Conservation (phyloP, 176 grass and related monocot genomes). For the Metroxylon sagu region DNA sequence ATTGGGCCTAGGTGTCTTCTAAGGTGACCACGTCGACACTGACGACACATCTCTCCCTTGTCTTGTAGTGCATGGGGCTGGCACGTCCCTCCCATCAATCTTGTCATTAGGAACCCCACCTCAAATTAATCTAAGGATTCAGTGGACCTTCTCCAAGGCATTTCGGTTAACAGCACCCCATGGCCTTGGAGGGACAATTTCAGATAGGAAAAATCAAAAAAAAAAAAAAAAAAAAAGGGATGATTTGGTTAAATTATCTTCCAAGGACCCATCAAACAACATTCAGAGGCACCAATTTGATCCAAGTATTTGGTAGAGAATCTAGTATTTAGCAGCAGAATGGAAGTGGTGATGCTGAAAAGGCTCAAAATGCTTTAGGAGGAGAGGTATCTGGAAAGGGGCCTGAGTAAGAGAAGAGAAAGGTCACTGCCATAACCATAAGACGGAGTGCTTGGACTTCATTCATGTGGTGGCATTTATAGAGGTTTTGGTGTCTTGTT, state of each 20-base stretch:
- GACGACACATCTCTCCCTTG: not conserved
- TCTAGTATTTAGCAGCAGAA: too few relatives aligned
- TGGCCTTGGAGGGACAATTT: not conserved
- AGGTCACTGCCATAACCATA: not conserved
- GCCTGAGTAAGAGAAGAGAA: not conserved
- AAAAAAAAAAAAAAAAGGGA: too few relatives aligned
- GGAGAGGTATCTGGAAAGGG: too few relatives aligned
- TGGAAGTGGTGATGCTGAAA: too few relatives aligned
- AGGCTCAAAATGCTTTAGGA: too few relatives aligned
- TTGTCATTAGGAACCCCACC: not conserved
- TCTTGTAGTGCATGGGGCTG: not conserved
- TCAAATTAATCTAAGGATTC: not conserved
- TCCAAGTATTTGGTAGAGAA: too few relatives aligned
- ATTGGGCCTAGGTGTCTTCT: constrained; percentile 3
- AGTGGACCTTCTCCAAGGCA: not conserved
- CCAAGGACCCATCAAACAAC: too few relatives aligned
- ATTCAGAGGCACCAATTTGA: too few relatives aligned
- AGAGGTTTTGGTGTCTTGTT: constrained; percentile 2
- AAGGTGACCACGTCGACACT: not conserved
- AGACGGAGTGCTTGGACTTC: not conserved
- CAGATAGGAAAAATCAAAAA: too few relatives aligned
- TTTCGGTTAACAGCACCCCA: not conserved
- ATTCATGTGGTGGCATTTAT: constrained; percentile 4
- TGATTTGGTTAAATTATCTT: too few relatives aligned
- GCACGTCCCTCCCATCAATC: not conserved